Base-by-base conservation (phyloP, 1,284 basidiomycete species). In the Irpex sp. region DNA sequence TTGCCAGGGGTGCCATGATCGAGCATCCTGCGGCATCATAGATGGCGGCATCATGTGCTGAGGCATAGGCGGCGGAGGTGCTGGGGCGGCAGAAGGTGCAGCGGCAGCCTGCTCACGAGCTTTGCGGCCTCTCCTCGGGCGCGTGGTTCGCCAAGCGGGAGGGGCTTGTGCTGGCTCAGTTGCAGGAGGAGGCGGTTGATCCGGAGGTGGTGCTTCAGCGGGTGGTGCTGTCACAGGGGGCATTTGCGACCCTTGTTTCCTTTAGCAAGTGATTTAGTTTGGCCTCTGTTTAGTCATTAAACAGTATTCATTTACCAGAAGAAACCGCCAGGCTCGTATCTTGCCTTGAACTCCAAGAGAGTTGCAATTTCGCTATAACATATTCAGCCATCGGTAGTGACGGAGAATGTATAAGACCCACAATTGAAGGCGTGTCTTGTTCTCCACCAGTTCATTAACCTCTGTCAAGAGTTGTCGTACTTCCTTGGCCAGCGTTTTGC, bases 401-500 rank as follows among this genome's bases (percentile, higher is more conserved):
- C n/a, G 8, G 39, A 15, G 39, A 43, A 9, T n/a, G 13, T 35
- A n/a, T 46, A 17, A 50, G 39, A 82, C 89, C 60, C 74, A 92
- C 90, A 86, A 84, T 76, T 91, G 87, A 35, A 91, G 77, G 35
- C 80, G 82, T 39, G 89, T 83, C 68, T 85, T 81, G 70, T 92
- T 87, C 71, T 91, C 88, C 21, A 89, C 84, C 50, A 93, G 76
- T 67, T 87, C 89, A 46, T 89, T 89, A 31, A 92, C 90, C 76
- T 93, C 90, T 39, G 80, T 83, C 6, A 93, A 80, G 8, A 93
- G 79, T 79, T 90, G 87, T 33, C 89, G 83, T 5, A 92, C 90
- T 75, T 93, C 90, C n/a, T 81, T 79, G 4, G 91, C 89, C 53
- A 92, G 75, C 1, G 90, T 87, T 71, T 86, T 89, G 72, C 89